These are phyloP conservation scores for Heliamphora pulchella DNA, from an alignment of 179 eudicot species.

Conservation along the genomic window DNA sequence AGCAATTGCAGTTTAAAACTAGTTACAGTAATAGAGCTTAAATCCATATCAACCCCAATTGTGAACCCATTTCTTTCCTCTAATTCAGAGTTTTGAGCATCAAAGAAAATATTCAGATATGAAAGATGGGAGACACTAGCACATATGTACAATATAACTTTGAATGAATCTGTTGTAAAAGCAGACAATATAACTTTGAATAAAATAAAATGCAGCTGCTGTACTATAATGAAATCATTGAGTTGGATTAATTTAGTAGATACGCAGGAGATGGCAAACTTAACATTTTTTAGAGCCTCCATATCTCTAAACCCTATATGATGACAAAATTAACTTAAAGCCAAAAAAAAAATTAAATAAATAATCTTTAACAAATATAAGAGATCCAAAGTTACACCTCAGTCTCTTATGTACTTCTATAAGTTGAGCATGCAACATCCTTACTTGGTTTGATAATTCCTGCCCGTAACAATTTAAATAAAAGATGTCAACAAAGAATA, in stretches of 20 bases:
- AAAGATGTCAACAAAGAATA: not conserved
- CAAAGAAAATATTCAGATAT: not conserved
- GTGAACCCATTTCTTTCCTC: not conserved
- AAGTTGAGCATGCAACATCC: constrained; percentile 57
- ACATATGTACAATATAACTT: not conserved
- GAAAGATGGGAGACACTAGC: not conserved
- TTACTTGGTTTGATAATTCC: constrained; percentile 58
- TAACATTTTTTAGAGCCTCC: not conserved
- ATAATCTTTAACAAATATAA: not conserved
- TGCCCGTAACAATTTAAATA: constrained; percentile 19
- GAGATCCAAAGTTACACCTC: constrained; percentile 41
- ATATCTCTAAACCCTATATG: not conserved
- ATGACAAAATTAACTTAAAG: not conserved
- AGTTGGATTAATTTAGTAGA: not conserved
- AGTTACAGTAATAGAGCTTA: not conserved
- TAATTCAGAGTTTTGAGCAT: no score
- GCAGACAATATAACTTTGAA: not conserved
- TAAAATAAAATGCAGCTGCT: not conserved
- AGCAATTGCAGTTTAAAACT: not conserved
- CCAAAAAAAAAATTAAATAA: constrained; percentile 3
- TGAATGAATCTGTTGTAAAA: not conserved
- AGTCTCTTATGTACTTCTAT: constrained; percentile 56
- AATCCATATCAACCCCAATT: not conserved
- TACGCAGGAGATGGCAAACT: not conserved
- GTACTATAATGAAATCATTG: not conserved